phyloP scores from a whole-genome alignment of 768 basidiomycete species.

The Lanmaoa pseudosensibilis region DNA sequence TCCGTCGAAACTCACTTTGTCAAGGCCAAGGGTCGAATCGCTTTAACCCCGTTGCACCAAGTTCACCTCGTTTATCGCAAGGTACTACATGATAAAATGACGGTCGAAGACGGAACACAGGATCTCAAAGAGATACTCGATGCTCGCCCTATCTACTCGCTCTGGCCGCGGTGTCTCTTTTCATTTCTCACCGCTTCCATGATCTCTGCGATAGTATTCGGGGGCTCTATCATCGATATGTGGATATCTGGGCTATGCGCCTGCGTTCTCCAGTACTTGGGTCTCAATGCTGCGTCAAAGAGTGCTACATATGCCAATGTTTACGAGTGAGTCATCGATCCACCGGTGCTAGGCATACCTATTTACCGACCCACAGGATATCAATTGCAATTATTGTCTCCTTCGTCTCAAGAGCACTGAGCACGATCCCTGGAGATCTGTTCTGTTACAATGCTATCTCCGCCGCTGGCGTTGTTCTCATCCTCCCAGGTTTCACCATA shows the following conservation, averaged over 20 bases:
- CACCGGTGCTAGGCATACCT: neutral
- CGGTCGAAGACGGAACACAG: constrained; percentile 68
- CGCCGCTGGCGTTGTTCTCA: constrained; percentile 86
- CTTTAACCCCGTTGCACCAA: constrained; percentile 76
- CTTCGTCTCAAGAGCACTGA: constrained; percentile 76
- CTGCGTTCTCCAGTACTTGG: constrained; percentile 72
- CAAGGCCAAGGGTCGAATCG: constrained; percentile 75
- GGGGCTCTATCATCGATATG: constrained; percentile 81
- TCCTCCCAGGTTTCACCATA: constrained; percentile 85
- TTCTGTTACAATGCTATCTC: constrained; percentile 93
- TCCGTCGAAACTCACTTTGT: constrained; percentile 84
- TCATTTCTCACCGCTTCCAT: constrained; percentile 78
- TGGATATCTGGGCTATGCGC: constrained; percentile 74
- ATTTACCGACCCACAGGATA: constrained; percentile 49
- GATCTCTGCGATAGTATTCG: constrained; percentile 82
- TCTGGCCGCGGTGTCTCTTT: constrained; percentile 65
- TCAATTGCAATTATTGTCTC: constrained; percentile 83
- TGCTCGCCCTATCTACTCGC: constrained; percentile 66
- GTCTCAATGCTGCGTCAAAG: constrained; percentile 78
- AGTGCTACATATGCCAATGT: constrained; percentile 93
- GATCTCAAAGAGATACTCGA: constrained; percentile 64
- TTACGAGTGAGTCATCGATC: constrained; percentile 69
- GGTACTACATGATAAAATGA: constrained; percentile 82
- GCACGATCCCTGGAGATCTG: constrained; percentile 67
- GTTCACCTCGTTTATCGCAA: constrained; percentile 84